These are phyloP conservation scores for Vitis cinerea DNA, from an alignment of 164 flowering plant species.

Conservation along the genomic window DNA sequence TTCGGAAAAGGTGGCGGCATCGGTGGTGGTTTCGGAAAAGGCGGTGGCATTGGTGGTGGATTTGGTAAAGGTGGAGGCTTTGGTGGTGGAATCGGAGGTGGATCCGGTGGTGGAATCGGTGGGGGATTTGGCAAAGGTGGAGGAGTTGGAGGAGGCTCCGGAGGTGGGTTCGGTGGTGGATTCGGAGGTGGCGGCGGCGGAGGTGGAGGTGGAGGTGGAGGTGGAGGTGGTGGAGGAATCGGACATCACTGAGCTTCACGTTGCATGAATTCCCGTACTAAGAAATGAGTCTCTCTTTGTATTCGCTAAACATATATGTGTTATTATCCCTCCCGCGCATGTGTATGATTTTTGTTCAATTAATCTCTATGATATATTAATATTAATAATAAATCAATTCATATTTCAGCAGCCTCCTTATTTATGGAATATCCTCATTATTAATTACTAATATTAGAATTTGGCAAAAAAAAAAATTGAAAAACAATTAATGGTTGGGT, in stretches of 20 bases:
- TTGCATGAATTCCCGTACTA: slow-evolving; percentile 14
- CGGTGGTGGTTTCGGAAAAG: slow-evolving; percentile 16
- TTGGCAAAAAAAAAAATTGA: too few relatives aligned
- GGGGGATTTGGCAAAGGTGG: slow-evolving; percentile 9
- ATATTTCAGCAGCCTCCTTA: too few relatives aligned
- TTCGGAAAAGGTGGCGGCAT: slow-evolving; percentile 17
- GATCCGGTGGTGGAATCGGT: slow-evolving; percentile 19
- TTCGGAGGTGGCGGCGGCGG: slow-evolving; percentile 22
- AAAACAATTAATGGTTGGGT: too few relatives aligned
- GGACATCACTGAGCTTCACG: slow-evolving; percentile 29
- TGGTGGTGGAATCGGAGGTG: slow-evolving; percentile 11
- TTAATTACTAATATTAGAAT: too few relatives aligned
- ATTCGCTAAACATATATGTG: too few relatives aligned
- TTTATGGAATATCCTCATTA: too few relatives aligned
- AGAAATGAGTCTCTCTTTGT: neutral
- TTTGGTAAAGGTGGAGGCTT: neutral
- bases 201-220: slow-evolving; percentile 15
- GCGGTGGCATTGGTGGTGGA: slow-evolving; percentile 20
- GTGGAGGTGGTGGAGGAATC: slow-evolving; percentile 30
- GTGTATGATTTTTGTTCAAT: too few relatives aligned
- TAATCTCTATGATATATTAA: too few relatives aligned
- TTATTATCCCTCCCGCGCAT: too few relatives aligned
- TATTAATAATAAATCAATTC: too few relatives aligned
- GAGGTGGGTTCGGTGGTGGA: slow-evolving; percentile 21
- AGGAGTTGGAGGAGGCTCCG: neutral